Evolutionary conservation across 768 basidiomycete genomes (phyloP).

Genomic region (Collybia sp.): DNA sequence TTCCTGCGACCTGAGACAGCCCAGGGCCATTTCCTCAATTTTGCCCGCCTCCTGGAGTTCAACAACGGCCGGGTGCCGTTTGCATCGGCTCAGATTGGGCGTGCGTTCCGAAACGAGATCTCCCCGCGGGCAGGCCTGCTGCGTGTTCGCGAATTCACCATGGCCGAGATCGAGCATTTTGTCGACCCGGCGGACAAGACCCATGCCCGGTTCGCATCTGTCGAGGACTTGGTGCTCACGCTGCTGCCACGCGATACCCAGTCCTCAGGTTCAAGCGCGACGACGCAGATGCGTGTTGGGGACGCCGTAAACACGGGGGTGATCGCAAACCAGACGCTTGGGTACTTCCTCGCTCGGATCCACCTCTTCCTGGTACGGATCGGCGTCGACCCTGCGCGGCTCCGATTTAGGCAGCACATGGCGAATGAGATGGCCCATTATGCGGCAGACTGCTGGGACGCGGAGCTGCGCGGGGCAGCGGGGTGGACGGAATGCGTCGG

Average conservation of each 20-base stretch:
- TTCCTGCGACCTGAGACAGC: conserved; percentile 98
- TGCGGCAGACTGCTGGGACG: conserved; percentile 99
- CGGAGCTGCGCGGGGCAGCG: conserved; percentile 87
- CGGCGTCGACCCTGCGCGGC: conserved; percentile 76
- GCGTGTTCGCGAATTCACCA: conserved; percentile 97
- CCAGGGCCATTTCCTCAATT: conserved; percentile 98
- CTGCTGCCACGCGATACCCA: conserved; percentile 87
- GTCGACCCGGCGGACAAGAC: conserved; percentile 93
- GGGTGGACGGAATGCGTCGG: conserved; percentile 99
- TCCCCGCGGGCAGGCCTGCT: conserved; percentile 94
- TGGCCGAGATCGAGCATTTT: conserved; percentile 99
- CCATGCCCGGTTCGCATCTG: conserved; percentile 80
- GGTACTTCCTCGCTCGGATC: conserved; percentile 94
- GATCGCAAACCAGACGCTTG: conserved; percentile 96
- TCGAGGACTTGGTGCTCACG: conserved; percentile 66
- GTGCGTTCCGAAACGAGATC: conserved; percentile 97
- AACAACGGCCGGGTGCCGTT: conserved; percentile 97
- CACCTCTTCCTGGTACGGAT: conserved; percentile 86
- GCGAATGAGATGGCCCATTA: conserved; percentile 99
- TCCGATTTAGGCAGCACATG: conserved; percentile 99
- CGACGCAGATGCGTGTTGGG: conserved; percentile 69
- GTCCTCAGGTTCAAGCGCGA: conserved; percentile 60
- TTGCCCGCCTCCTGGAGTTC: conserved; percentile 93
- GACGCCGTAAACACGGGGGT: conserved; percentile 84
- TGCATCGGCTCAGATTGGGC: conserved; percentile 95